Conservation (phyloP, 768 basidiomycete genomes). For the Tricholoma sp. region DNA sequence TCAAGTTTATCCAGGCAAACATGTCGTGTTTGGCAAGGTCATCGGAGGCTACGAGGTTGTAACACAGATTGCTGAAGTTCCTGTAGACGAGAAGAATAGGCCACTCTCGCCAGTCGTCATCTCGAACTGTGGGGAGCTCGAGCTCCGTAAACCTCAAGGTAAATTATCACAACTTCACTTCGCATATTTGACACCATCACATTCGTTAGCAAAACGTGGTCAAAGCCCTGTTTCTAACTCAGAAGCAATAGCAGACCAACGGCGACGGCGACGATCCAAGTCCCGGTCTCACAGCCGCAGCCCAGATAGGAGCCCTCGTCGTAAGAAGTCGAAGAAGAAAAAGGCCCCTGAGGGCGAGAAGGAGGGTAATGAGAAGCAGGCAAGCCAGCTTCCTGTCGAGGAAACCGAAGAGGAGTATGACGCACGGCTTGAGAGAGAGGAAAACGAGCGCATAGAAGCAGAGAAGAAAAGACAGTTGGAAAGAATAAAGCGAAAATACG, state of each 20-base stretch:
- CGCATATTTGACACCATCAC: not conserved
- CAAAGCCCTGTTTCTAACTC: constrained; percentile 3
- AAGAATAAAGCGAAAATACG: constrained; percentile 35
- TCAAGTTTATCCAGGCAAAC: constrained; percentile 37
- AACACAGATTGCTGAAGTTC: constrained; percentile 52
- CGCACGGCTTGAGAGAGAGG: constrained; percentile 60
- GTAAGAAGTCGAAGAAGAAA: constrained; percentile 18
- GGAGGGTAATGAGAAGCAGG: constrained; percentile 13
- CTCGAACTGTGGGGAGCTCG: constrained; percentile 80
- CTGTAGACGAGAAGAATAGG: constrained; percentile 71
- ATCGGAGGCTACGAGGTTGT: constrained; percentile 61
- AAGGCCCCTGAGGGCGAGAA: constrained; percentile 24
- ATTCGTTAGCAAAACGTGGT: not conserved
- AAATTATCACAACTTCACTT: constrained; percentile 7
- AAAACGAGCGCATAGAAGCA: constrained; percentile 50
- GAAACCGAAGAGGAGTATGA: constrained; percentile 78
- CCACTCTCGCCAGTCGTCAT: constrained; percentile 66
- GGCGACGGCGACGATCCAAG: constrained; percentile 7
- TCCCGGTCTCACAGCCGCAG: constrained; percentile 14
- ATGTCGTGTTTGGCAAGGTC: constrained; percentile 46
- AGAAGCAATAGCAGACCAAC: constrained; percentile 14
- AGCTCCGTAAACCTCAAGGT: constrained; percentile 44
- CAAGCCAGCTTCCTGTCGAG: constrained; percentile 16
- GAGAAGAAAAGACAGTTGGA: constrained; percentile 45
- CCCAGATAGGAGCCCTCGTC: constrained; percentile 13